Conservation (phyloP, 345 rosid species). For the Corchorus olitorius region DNA sequence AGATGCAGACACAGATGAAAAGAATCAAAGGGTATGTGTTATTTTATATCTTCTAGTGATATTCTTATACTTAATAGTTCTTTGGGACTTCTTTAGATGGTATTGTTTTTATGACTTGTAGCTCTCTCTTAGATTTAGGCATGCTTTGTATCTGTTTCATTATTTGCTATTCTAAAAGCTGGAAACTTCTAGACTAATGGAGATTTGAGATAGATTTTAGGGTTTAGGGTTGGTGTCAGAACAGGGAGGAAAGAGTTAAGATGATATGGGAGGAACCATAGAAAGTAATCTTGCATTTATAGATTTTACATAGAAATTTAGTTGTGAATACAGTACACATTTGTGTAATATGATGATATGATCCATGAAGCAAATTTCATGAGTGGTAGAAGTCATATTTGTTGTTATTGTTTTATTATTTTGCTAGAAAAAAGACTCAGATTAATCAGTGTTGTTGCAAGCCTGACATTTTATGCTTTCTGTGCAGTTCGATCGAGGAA, state of each 20-base stretch:
- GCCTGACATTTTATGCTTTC: slow-evolving; percentile 21
- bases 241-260: not conserved
- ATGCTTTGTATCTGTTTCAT: not conserved
- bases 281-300: not conserved
- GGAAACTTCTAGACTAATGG: not conserved
- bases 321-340: not conserved
- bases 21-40: slow-evolving; percentile 68
- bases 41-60: not conserved
- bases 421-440: slow-evolving; percentile 9
- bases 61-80: not conserved
- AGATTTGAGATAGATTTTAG: not conserved
- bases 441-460: slow-evolving; percentile 10
- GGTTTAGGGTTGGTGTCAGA: not conserved
- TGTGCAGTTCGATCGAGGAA: slow-evolving; percentile 73
- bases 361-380: not conserved
- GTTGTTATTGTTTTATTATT: slow-evolving; percentile 6
- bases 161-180: not conserved
- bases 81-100: not conserved
- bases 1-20: slow-evolving; percentile 88
- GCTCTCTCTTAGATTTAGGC: not conserved
- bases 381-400: not conserved
- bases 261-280: not conserved
- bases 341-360: not conserved
- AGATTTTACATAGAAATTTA: not conserved
- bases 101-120: not conserved